Percentiles rank a stretch among this genome's conserved stretches.
Evolutionary conservation across 306 rosid genomes (phyloP).

Genomic region (Adenanthera pavonina): DNA sequence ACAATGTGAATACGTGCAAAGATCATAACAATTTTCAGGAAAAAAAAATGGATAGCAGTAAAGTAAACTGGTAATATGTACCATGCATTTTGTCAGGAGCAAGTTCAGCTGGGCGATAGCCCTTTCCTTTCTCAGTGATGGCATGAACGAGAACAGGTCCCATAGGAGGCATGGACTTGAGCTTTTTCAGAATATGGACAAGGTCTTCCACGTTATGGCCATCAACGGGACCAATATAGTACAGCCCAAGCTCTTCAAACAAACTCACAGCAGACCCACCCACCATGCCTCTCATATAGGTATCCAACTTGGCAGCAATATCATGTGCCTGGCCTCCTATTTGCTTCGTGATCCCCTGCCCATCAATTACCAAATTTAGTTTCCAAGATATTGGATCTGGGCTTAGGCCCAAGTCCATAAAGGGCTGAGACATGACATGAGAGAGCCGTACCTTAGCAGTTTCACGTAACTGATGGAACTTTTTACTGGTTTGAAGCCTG

Average conservation of each 20-base stretch:
- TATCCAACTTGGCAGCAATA: constrained; percentile 57
- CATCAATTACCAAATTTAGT: background rate
- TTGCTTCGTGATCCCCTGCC: constrained; percentile 54
- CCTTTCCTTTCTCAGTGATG: constrained; percentile 73
- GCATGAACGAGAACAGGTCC: constrained; percentile 74
- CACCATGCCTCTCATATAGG: constrained; percentile 45
- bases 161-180: constrained; percentile 50
- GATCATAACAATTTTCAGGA: background rate
- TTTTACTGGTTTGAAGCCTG: constrained; percentile 42
- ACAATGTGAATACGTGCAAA: background rate
- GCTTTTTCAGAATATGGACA: constrained; percentile 46
- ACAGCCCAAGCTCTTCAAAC: constrained; percentile 71
- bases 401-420: background rate
- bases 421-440: too few relatives aligned
- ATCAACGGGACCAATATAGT: constrained; percentile 65
- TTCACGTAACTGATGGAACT: constrained; percentile 49
- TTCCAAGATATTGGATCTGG: background rate
- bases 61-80: background rate
- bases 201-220: constrained; percentile 66
- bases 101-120: constrained; percentile 66
- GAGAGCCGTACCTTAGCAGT: constrained; percentile 51
- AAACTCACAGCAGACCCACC: constrained; percentile 50
- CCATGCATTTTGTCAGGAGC: constrained; percentile 81
- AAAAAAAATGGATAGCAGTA: background rate
- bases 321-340: constrained; percentile 54